A percentile compares a stretch with the other conserved stretches of the same genome.
phyloP scores from a whole-genome alignment of 1,139 yeast genomes.

The Kluyveromyces marxianus region DNA sequence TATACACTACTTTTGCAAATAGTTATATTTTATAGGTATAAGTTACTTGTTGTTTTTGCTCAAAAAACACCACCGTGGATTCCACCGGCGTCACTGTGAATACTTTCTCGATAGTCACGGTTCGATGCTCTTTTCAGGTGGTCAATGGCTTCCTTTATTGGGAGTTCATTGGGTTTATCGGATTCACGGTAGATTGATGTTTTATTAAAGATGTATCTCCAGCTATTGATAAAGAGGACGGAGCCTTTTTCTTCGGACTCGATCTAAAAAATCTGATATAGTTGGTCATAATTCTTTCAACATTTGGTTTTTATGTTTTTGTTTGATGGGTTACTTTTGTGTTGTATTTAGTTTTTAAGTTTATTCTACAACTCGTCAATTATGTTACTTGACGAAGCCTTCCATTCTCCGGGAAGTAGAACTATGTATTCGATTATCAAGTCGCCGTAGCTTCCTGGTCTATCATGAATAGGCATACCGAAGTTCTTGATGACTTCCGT shows the following conservation, averaged over 20 bases:
- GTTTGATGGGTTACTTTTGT: neutral
- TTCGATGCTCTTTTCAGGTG: conserved; percentile 9
- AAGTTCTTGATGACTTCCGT: conserved; percentile 60
- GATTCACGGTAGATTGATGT: conserved; percentile 29
- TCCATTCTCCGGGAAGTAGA: conserved; percentile 29
- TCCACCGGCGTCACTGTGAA: conserved; percentile 11
- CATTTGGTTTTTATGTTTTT: conserved; percentile 11
- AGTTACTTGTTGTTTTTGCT: neutral
- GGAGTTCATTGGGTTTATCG: conserved; percentile 3
- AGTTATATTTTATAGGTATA: neutral
- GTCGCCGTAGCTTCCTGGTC: conserved; percentile 60
- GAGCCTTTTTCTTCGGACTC: conserved; percentile 25
- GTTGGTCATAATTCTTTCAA: conserved; percentile 32
- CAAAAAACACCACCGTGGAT: conserved; percentile 7
- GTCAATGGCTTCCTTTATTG: neutral
- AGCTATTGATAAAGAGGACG: conserved; percentile 28
- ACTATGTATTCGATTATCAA: conserved; percentile 65
- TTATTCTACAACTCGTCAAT: conserved; percentile 6
- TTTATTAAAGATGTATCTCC: conserved; percentile 33
- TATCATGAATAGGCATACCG: conserved; percentile 69
- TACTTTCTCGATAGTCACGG: conserved; percentile 2
- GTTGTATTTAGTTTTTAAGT: conserved; percentile 1
- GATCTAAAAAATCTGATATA: conserved; percentile 26
- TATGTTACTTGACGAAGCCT: conserved; percentile 1
- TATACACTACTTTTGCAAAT: too few species aligned